phyloP scores from a whole-genome alignment of 306 rosid species.

The Adenanthera pavonina region DNA sequence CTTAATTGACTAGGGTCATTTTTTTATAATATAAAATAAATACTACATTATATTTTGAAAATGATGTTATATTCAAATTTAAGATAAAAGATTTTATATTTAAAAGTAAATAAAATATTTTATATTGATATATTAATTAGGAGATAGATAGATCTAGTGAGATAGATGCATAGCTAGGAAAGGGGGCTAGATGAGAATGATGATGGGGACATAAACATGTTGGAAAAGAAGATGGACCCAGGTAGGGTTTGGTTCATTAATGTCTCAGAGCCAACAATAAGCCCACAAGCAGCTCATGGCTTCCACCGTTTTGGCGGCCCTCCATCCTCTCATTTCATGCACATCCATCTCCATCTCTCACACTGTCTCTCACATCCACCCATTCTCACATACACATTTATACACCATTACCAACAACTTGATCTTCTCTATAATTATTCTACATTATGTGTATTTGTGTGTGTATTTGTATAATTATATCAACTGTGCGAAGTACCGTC shows the following conservation, averaged over 20 bases:
- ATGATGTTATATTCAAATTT: too few relatives aligned
- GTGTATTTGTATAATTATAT: neutral
- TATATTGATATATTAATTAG: too few relatives aligned
- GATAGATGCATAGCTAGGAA: too few relatives aligned
- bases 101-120: too few relatives aligned
- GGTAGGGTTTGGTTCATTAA: constrained; percentile 36
- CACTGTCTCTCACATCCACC: neutral
- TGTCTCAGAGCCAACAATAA: neutral
- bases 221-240: constrained; percentile 9
- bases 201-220: too few relatives aligned
- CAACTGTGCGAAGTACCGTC: neutral
- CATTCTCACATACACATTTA: neutral
- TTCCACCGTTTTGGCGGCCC: constrained; percentile 59
- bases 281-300: constrained; percentile 52
- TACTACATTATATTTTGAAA: too few relatives aligned
- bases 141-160: too few relatives aligned
- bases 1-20: too few relatives aligned
- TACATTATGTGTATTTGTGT: too few relatives aligned
- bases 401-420: neutral
- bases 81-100: too few relatives aligned
- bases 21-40: too few relatives aligned
- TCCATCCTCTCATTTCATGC: neutral
- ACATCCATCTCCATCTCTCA: neutral
- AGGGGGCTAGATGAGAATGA: too few relatives aligned
- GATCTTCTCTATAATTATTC: neutral